Evolutionary conservation across 2,329 filamentous ascomycete species (phyloP).

Genomic region (Cordyceps cicadae): DNA sequence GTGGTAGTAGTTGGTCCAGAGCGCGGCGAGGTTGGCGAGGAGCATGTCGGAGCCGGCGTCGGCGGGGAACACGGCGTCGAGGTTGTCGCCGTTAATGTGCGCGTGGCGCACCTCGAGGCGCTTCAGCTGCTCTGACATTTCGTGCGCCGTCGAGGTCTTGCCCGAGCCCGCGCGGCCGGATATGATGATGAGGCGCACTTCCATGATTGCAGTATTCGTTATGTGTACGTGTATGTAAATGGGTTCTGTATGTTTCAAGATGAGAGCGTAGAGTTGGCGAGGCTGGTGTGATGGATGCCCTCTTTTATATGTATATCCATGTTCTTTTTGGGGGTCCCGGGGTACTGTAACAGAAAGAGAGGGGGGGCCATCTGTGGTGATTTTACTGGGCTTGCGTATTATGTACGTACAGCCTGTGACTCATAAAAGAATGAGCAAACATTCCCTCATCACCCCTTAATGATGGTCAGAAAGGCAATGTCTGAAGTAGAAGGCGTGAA

Average conservation of each 20-base stretch:
- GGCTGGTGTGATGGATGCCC: background rate
- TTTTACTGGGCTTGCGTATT: background rate
- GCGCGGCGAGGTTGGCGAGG: conserved; percentile 11
- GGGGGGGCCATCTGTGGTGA: background rate
- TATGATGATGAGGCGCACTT: conserved; percentile 12
- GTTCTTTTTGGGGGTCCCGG: background rate
- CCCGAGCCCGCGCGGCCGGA: conserved; percentile 15
- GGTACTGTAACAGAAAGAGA: background rate
- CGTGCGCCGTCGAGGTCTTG: conserved; percentile 12
- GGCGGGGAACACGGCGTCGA: conserved; percentile 12
- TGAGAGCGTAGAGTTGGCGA: background rate
- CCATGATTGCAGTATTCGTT: background rate
- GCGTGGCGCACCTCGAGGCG: conserved; percentile 12
- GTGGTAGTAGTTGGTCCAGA: conserved; percentile 14
- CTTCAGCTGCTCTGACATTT: conserved; percentile 13
- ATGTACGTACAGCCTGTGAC: background rate
- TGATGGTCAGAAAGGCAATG: background rate
- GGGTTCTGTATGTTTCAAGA: background rate
- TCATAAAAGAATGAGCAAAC: background rate
- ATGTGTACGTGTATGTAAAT: background rate
- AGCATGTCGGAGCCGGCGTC: conserved; percentile 9
- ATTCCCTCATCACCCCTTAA: background rate
- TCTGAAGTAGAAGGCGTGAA: background rate
- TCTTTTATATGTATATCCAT: conserved; percentile 7
- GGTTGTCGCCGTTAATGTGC: conserved; percentile 13